Base-by-base conservation (phyloP, 2,329 filamentous ascomycete species). In the Allantophomopsis lycopodina region DNA sequence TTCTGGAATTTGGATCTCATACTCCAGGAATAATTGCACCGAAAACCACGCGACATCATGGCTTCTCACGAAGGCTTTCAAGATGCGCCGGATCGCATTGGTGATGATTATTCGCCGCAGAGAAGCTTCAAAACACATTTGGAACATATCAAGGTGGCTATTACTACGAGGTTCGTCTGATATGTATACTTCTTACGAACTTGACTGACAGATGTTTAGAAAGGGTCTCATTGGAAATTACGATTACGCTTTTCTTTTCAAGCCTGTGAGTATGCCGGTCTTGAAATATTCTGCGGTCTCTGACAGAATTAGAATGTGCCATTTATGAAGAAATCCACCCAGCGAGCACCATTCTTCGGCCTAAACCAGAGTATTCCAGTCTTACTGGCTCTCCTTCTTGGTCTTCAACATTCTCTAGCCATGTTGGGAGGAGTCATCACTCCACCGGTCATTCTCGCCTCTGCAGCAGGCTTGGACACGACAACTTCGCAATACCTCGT, bases 231-330 rank as follows among this genome's bases (percentile, higher is more conserved):
- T 95, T 41, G 88, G 88, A 46, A 69, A 77, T 50, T 95, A 95
- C 60, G 83, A 95, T 68, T 95, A 95, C 69, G 83, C 59, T 30
- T 88, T 84, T 53, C 75, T 94, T 34, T 93, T 94, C 66, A 76
- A 65, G 16, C 83, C 71, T 21, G 32, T 34, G 15, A 34, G 14
- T 14, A 17, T 8, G 7, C 10, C 12, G 7, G n/a, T 41, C 35
- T 10, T 18, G 37, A 40, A 40, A 35, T 10, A 42, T 12, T 6
- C 8, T 3, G 34, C 38, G 46, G 39, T 46, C 20, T 46, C 20
- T 41, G 36, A 1, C 23, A 28, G 7, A 3, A 6, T 12, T 34
- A 34, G 32, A 87, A 83, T 48, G 60, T 94, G 16, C 88, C 88
- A 0, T 94, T 94, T 59, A 77, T 91, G 68, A 77, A 72, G 54